Evolutionary conservation across 768 basidiomycete species (phyloP), one percentile per base, ranked within the genome.

Genomic region (Suillus subluteus): DNA sequence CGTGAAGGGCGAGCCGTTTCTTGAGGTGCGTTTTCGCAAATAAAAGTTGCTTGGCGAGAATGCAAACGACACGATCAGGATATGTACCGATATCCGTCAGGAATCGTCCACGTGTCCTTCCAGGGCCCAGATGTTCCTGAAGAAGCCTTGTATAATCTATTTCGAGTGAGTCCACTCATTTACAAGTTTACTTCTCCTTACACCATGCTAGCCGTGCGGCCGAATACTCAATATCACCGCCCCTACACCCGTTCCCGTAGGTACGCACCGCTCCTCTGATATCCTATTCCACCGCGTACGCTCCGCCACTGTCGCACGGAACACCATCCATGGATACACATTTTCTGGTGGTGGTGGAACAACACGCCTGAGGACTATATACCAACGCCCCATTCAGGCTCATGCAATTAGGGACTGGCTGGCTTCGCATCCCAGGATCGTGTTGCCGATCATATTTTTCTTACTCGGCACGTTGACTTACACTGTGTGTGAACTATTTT

Each of bases 401-500:
- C 90, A 91, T 70, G 82, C 76, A 23, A 75, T 95, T 37, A 83
- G 91, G 40, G 89, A 90, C 74, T 98, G 95, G 91, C 82, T 95
- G 67, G 83, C 91, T 2, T 82, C 79, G n/a, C 96, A 99, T 79
- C 96, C 97, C 9, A 88, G 88, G 67, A 90, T 98, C 61, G 87
- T 90, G 62, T 76, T 96, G 4, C 95, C 95, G 0, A 76, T 95
- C 21, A 66, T 95, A 2, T 86, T 95, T 52, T 98, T 98, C 76
- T 79, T 99, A 2, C 75, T 99, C n/a, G 97, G 96, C 13, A 90
- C 91, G 3, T 71, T 99, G 44, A 94, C 94, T 26, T 98, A 97
- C 74, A 91, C 93, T 7, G 95, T 94, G 68, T 67, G 88, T 65
- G n/a, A 26, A 44, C 41, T 21, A 59, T 26, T 62, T 11, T 23